Conservation (phyloP, 208 protist genomes). For the Leishmania lainsoni region DNA sequence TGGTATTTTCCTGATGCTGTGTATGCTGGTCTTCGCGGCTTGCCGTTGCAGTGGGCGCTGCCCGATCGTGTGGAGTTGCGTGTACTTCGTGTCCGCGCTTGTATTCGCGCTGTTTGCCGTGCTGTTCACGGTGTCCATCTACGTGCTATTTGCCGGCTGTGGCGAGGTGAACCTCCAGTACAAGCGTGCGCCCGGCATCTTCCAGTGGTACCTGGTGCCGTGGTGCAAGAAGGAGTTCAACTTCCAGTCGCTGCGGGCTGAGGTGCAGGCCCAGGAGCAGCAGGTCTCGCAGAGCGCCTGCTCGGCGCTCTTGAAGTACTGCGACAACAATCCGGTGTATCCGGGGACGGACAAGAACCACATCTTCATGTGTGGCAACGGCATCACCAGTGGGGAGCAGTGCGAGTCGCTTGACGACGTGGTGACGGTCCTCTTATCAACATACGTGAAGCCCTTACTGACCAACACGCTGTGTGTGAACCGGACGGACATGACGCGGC, state of each 20-base stretch:
- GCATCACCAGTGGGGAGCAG: slow-evolving; percentile 13
- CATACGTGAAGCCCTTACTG: slow-evolving; percentile 49
- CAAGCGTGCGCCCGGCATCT: slow-evolving; percentile 63
- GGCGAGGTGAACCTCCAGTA: slow-evolving; percentile 71
- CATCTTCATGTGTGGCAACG: slow-evolving; percentile 57
- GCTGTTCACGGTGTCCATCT: slow-evolving; percentile 59
- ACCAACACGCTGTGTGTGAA: slow-evolving; percentile 57
- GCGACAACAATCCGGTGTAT: slow-evolving; percentile 32
- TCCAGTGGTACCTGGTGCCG: slow-evolving; percentile 83
- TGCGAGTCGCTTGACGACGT: slow-evolving; percentile 54
- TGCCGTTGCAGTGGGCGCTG: slow-evolving; percentile 51
- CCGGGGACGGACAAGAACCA: slow-evolving; percentile 2
- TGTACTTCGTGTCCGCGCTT: slow-evolving; percentile 73
- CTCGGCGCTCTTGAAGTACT: slow-evolving; percentile 56
- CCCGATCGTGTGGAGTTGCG: slow-evolving; percentile 37
- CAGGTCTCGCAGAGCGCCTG: slow-evolving; percentile 38
- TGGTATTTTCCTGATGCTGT: slow-evolving; percentile 59
- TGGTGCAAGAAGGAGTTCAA: slow-evolving; percentile 57
- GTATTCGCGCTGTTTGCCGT: slow-evolving; percentile 61
- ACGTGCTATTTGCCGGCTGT: slow-evolving; percentile 42
- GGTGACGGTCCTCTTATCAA: slow-evolving; percentile 32
- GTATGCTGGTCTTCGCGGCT: slow-evolving; percentile 57
- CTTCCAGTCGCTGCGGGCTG: slow-evolving; percentile 34
- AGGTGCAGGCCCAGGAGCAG: slow-evolving; percentile 32
- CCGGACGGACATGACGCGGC: slow-evolving; percentile 35